Base-by-base conservation (phyloP, 345 rosid species). In the Ricinus communis region DNA sequence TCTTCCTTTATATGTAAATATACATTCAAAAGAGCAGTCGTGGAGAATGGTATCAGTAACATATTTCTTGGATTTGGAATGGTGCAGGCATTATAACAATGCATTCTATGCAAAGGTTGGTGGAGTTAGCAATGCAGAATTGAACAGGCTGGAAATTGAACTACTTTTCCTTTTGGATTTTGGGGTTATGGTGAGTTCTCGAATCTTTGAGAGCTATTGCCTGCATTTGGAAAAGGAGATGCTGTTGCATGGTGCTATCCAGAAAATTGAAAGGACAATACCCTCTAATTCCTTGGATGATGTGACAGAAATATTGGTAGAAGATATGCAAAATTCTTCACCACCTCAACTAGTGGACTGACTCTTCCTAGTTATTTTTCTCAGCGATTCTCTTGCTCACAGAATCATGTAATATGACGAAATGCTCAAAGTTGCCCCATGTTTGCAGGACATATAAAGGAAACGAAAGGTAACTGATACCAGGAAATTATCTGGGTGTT, bases 121-220 rank as follows among this genome's bases (percentile, higher is more conserved):
- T n/a, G 98, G 98, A 36, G 87, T 93, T 69, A 91, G 83, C 85
- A 93, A 89, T 50, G 81, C 79, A 0, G 97, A 91, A 71, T 69
- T 94, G 80, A 93, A 93, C 86, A 84, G 75, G 80, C 83, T 93
- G 31, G 97, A 94, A 70, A 46, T 90, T 5, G 91, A 94, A 54
- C 84, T 94, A 60, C 96, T 94, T n/a, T 82, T 90, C 64, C 94
- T 87, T 13, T 74, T 91, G 57, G 95, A 90, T 78, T 91, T 90
- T 22, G 85, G 87, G 16, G 83, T 93, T 0, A 66, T 75, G 33
- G 94, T 87, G 19, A 85, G 82, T 69, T 80, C 80, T 36, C 68
- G 89, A 70, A 90, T 73, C 11, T 91, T 93, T 31, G 93, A 91
- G 74, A 84, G 84, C 78, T 93, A 88, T 73, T 93, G 98, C 75